Conservation (phyloP, 1,139 yeast genomes). For the Scheffersomyces stambukii region DNA sequence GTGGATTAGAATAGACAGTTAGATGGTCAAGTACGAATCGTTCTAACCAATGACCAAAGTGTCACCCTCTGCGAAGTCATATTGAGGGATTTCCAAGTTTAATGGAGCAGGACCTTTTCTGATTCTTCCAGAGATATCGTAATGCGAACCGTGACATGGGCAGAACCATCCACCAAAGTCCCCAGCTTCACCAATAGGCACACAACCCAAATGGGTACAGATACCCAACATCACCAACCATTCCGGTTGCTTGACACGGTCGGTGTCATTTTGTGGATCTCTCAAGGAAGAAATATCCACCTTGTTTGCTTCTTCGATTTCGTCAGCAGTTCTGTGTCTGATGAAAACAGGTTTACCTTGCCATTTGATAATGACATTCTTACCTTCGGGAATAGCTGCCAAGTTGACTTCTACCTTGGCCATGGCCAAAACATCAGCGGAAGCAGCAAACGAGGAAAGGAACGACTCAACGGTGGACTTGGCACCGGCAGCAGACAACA, state of each 20-base stretch:
- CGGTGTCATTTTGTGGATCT: conserved; percentile 91
- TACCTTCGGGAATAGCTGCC: conserved; percentile 93
- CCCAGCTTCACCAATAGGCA: conserved; percentile 99
- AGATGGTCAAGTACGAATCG: too few species aligned
- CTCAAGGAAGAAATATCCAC: conserved; percentile 74
- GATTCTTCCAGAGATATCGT: conserved; percentile 99
- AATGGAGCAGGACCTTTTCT: conserved; percentile 99
- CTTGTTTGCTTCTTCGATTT: conserved; percentile 89
- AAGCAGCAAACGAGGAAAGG: conserved; percentile 91
- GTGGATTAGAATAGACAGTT: too few species aligned
- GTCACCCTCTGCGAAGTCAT: conserved; percentile 75
- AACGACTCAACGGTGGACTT: conserved; percentile 97
- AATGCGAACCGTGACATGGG: conserved; percentile 99
- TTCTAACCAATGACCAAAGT: conserved; percentile 75
- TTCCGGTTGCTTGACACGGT: conserved; percentile 95
- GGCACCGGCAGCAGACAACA: conserved; percentile 93
- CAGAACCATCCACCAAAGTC: conserved; percentile 99
- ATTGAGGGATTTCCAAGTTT: conserved; percentile 94
- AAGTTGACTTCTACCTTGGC: conserved; percentile 98
- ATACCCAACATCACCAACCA: conserved; percentile 99
- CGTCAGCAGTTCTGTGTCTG: conserved; percentile 95
- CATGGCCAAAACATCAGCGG: conserved; percentile 98
- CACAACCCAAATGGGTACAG: conserved; percentile 99
- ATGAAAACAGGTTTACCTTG: conserved; percentile 99
- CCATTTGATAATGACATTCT: conserved; percentile 98